Conservation (phyloP, 2,329 filamentous ascomycete genomes). For the Grosmannia huntii region DNA sequence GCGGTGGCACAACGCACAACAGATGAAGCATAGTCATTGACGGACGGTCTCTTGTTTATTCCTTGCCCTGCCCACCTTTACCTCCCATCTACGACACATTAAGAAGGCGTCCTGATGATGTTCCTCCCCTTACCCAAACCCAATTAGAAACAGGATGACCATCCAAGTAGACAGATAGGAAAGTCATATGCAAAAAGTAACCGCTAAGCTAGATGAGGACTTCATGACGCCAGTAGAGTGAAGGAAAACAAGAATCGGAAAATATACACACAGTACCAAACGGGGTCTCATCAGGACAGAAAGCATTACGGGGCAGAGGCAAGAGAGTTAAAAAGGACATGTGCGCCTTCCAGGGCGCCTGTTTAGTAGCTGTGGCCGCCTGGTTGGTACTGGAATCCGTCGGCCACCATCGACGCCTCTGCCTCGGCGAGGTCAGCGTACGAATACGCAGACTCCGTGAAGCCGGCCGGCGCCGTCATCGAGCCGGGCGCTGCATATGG, state of each 20-base stretch:
- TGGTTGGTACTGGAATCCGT: constrained; percentile 29
- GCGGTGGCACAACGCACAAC: neutral
- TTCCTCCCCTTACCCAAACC: no score
- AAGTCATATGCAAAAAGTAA: neutral
- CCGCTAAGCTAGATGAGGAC: neutral
- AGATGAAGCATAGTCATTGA: no score
- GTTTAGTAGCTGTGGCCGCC: neutral
- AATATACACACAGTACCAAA: no score
- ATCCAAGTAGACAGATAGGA: no score
- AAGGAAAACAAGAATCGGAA: neutral
- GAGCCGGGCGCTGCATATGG: no score
- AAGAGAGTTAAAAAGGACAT: neutral
- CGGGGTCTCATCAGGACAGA: no score
- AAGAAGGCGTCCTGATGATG: no score
- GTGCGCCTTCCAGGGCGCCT: neutral
- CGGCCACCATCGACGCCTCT: constrained; percentile 25
- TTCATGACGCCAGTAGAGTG: neutral
- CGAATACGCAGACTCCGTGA: neutral
- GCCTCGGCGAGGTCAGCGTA: constrained; percentile 7
- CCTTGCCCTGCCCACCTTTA: no score
- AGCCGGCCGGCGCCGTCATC: neutral
- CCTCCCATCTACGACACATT: no score
- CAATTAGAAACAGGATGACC: no score
- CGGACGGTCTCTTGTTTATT: no score
- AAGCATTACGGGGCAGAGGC: neutral